Conservation (phyloP, 495 filamentous ascomycete species). For the Neohortaea acidophila region DNA sequence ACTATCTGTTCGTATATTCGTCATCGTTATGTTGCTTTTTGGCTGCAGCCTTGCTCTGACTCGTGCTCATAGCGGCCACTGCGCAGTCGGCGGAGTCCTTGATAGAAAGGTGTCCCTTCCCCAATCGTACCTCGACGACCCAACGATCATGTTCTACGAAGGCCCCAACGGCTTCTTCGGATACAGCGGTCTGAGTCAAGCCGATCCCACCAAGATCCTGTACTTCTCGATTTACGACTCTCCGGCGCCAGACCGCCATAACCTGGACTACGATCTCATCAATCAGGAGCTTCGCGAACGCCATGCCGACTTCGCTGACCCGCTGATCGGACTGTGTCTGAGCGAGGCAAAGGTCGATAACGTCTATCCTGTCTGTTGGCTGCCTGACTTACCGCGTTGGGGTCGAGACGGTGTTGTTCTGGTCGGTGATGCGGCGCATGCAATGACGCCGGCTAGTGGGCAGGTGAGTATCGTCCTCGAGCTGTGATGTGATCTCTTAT, state of each 20-base stretch:
- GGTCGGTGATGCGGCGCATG: constrained; percentile 23
- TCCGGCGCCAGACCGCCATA: constrained; percentile 8
- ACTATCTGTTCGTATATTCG: constrained; percentile 28
- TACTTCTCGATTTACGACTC: neutral
- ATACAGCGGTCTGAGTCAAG: constrained; percentile 25
- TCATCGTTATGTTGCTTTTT: neutral
- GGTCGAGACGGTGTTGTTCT: constrained; percentile 19
- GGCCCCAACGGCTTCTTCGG: constrained; percentile 45
- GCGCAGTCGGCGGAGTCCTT: constrained; percentile 42
- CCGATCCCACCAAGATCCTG: neutral
- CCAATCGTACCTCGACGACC: constrained; percentile 21
- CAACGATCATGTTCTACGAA: constrained; percentile 37
- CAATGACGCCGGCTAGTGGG: constrained; percentile 20
- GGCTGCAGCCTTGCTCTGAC: constrained; percentile 6
- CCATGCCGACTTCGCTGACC: constrained; percentile 36
- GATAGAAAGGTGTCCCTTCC: constrained; percentile 22
- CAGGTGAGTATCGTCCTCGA: no score
- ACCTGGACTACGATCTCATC: constrained; percentile 29
- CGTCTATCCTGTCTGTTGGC: constrained; percentile 41
- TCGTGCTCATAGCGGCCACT: constrained; percentile 28
- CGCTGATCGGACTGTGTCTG: constrained; percentile 35
- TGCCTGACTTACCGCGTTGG: constrained; percentile 36
- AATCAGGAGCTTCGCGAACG: constrained; percentile 30
- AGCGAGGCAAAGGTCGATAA: constrained; percentile 27
- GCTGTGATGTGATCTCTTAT: no score